Percentiles rank a stretch among this genome's conserved stretches.
Conservation (phyloP, 225 moss, liverwort and hornwort genomes). For the Asterella californica region DNA sequence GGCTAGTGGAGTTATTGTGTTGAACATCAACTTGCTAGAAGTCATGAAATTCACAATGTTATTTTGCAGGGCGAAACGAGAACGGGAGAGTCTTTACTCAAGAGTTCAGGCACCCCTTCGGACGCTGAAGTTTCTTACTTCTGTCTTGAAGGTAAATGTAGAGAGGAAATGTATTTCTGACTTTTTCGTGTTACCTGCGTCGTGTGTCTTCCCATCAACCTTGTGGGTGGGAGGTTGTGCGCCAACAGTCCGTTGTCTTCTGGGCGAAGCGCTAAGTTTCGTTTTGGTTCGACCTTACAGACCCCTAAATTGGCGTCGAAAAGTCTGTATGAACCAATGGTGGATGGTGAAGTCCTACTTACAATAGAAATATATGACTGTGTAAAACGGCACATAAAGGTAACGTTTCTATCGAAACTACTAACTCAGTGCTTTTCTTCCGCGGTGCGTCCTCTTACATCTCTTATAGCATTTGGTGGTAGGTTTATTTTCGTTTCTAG, state of each 20-base stretch:
- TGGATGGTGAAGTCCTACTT: constrained; percentile 59
- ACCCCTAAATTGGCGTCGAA: constrained; percentile 44
- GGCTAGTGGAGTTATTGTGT: not conserved
- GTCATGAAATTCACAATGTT: not conserved
- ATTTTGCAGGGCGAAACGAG: constrained; percentile 38
- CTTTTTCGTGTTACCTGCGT: not conserved
- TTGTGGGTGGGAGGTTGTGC: not conserved
- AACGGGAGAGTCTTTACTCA: constrained; percentile 34
- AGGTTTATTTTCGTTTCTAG: not conserved
- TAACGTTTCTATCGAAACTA: not conserved
- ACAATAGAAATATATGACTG: constrained; percentile 77
- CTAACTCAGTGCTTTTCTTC: not conserved
- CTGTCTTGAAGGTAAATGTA: constrained; percentile 6
- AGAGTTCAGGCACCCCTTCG: constrained; percentile 34
- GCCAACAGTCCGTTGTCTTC: not conserved
- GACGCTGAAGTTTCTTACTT: constrained; percentile 39
- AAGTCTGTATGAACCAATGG: constrained; percentile 37
- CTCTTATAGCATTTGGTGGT: not conserved
- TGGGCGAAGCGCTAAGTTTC: not conserved
- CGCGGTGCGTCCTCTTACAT: not conserved
- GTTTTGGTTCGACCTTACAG: constrained; percentile 15
- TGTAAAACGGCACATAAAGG: constrained; percentile 65
- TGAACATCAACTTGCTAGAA: not conserved
- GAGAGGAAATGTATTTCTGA: not conserved
- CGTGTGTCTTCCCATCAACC: not conserved